Percentiles rank a stretch among this genome's conserved stretches.
phyloP scores from a whole-genome alignment of 352 stramenopile genomes.

The Blastocystis sp. region DNA sequence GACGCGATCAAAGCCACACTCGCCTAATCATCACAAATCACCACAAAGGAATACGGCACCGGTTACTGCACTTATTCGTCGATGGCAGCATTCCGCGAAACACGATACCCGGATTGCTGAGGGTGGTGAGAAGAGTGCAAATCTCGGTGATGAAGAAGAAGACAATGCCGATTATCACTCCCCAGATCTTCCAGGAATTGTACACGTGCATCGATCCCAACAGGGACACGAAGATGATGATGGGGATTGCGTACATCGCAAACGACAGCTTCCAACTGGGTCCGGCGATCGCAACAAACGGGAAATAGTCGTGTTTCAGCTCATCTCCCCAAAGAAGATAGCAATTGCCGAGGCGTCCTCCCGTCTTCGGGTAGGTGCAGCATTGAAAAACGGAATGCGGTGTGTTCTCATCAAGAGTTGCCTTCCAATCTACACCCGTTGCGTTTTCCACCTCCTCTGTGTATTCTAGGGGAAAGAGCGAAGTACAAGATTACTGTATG shows the following conservation, averaged over 20 bases:
- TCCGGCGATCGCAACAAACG: conserved; percentile 51
- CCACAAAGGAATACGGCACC: conserved; percentile 8
- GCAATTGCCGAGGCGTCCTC: conserved; percentile 59
- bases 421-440: neutral
- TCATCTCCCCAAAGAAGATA: conserved; percentile 67
- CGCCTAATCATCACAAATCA: conserved; percentile 2
- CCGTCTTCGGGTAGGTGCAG: neutral
- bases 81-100: conserved; percentile 17
- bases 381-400: neutral
- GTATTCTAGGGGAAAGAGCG: neutral
- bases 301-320: conserved; percentile 67
- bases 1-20: conserved; percentile 20
- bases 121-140: conserved; percentile 18
- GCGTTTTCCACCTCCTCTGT: neutral
- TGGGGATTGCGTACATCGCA: neutral
- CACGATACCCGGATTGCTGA: conserved; percentile 65
- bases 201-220: conserved; percentile 4
- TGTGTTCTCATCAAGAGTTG: neutral
- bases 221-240: neutral
- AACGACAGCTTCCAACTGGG: conserved; percentile 32
- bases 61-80: neutral
- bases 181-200: conserved; percentile 21
- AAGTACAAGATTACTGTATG: neutral
- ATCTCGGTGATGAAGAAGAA: conserved; percentile 31
- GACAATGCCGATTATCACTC: neutral